phyloP scores from a whole-genome alignment of 257 asterid species.

The Cinchona pubescens region DNA sequence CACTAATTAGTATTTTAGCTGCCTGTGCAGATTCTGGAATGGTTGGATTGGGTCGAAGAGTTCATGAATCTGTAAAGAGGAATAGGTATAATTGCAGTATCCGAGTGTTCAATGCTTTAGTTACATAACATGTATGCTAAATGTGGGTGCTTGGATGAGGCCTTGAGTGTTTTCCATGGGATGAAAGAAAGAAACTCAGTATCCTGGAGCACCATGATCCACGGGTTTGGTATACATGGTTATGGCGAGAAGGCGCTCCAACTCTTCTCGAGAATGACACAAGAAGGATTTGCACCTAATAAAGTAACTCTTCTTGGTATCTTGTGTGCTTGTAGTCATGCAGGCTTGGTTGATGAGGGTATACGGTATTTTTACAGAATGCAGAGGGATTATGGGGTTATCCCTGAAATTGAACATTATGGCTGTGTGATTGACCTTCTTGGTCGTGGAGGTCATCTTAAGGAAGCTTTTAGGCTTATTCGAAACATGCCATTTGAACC shows the following conservation, averaged over 20 bases:
- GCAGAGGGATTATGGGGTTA: conserved; percentile 49
- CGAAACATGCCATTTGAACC: conserved; percentile 74
- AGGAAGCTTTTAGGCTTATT: conserved; percentile 59
- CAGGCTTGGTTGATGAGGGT: conserved; percentile 63
- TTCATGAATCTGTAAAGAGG: conserved; percentile 42
- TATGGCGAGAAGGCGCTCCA: conserved; percentile 55
- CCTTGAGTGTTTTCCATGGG: conserved; percentile 44
- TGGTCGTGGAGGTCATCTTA: conserved; percentile 75
- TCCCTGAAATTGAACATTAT: conserved; percentile 68
- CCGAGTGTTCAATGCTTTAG: conserved; percentile 56
- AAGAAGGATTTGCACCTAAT: conserved; percentile 60
- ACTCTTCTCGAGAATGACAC: conserved; percentile 53
- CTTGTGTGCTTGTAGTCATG: conserved; percentile 66
- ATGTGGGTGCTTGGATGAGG: conserved; percentile 65
- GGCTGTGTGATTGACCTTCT: conserved; percentile 79
- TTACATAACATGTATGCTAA: conserved; percentile 88
- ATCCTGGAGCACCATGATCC: conserved; percentile 84
- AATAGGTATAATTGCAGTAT: conserved; percentile 31
- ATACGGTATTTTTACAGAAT: conserved; percentile 47
- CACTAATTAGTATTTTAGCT: conserved; percentile 56
- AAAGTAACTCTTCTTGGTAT: conserved; percentile 63
- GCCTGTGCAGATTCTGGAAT: conserved; percentile 73
- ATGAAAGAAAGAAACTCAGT: conserved; percentile 52
- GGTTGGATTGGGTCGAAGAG: conserved; percentile 64
- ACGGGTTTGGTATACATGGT: conserved; percentile 72